Conservation (phyloP, 2,329 filamentous ascomycete genomes). For the Onygenales sp. region DNA sequence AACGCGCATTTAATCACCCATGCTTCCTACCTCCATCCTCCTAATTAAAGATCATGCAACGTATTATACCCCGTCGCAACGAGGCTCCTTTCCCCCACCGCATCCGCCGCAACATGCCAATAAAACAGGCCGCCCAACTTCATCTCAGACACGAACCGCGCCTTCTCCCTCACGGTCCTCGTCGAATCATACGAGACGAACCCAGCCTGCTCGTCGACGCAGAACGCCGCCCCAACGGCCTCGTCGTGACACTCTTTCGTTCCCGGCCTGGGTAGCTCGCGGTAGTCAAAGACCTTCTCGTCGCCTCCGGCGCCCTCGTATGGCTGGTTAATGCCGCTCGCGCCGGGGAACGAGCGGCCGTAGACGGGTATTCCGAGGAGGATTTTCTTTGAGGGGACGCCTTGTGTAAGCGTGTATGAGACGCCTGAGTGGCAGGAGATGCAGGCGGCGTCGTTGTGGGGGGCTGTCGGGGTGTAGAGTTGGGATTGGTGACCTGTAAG, state of each 20-base stretch:
- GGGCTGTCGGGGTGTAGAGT: constrained; percentile 48
- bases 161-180: constrained; percentile 66
- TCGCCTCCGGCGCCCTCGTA: constrained; percentile 36
- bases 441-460: constrained; percentile 46
- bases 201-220: constrained; percentile 57
- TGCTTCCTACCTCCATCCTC: background rate
- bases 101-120: constrained; percentile 68
- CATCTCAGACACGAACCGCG: constrained; percentile 60
- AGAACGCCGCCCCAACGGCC: constrained; percentile 59
- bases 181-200: constrained; percentile 75
- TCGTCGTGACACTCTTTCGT: constrained; percentile 61
- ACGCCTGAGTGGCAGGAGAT: constrained; percentile 57
- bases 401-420: constrained; percentile 53
- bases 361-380: constrained; percentile 67
- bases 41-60: constrained; percentile 34
- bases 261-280: constrained; percentile 52
- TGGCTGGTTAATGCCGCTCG: constrained; percentile 52
- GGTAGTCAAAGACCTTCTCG: constrained; percentile 66
- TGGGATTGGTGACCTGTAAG: constrained; percentile 67
- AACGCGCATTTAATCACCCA: background rate
- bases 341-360: constrained; percentile 63
- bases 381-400: constrained; percentile 62
- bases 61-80: constrained; percentile 51
- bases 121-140: constrained; percentile 70
- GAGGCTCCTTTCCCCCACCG: constrained; percentile 44